phyloP scores from a whole-genome alignment of 257 asterid species.

The Plectranthus barbatus region DNA sequence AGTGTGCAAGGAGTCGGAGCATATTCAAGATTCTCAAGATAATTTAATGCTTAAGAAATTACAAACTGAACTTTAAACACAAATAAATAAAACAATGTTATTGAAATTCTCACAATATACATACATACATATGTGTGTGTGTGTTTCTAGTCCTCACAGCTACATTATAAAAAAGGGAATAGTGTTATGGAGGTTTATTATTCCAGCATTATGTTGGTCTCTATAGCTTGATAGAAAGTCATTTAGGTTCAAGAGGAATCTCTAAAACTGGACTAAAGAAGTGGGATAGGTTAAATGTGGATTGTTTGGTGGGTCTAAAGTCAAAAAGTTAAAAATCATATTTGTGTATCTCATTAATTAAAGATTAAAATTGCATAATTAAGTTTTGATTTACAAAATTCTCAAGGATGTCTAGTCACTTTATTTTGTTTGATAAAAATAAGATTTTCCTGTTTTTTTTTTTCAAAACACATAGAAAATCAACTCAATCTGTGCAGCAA shows the following conservation, averaged over 20 bases:
- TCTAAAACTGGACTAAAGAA: background rate
- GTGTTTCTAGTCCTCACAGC: background rate
- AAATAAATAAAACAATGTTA: background rate
- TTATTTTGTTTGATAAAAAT: background rate
- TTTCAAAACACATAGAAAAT: background rate
- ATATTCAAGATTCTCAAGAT: slow-evolving; percentile 6
- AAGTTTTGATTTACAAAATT: background rate
- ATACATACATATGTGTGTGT: too few relatives aligned
- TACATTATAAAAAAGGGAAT: background rate
- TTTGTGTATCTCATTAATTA: background rate
- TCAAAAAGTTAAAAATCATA: background rate
- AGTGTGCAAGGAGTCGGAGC: background rate
- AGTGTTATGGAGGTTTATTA: background rate
- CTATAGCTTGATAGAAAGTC: background rate
- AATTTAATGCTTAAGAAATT: background rate
- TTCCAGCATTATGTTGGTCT: background rate
- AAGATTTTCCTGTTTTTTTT: background rate
- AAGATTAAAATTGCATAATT: background rate
- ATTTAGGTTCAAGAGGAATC: background rate
- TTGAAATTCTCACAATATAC: background rate
- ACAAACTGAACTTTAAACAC: background rate
- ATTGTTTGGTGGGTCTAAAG: background rate
- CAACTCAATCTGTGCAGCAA: background rate
- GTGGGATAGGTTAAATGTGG: background rate
- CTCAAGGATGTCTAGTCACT: background rate